phyloP scores from a whole-genome alignment of 2,329 filamentous ascomycete genomes.

The Aspergillus japonicus region DNA sequence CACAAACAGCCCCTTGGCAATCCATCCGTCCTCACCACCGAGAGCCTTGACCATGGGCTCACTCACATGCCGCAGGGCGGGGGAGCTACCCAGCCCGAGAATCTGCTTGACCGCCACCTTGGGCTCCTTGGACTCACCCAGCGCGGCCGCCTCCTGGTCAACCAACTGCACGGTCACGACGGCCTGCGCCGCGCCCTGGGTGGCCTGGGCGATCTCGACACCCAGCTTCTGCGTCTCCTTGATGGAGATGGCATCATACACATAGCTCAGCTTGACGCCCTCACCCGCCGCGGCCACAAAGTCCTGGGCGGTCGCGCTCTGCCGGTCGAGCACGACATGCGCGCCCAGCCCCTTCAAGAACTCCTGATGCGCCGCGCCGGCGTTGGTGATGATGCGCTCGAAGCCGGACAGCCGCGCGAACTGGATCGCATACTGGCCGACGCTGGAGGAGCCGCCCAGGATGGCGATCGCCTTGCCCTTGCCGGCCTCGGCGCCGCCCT shows the following conservation, averaged over 20 bases:
- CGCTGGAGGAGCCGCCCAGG: slow-evolving; percentile 37
- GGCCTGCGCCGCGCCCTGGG: slow-evolving; percentile 15
- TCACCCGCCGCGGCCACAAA: slow-evolving; percentile 25
- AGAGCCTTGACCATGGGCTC: slow-evolving; percentile 29
- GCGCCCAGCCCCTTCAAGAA: slow-evolving; percentile 23
- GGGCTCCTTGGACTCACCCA: not conserved
- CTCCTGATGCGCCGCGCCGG: slow-evolving; percentile 27
- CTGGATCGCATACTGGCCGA: slow-evolving; percentile 38
- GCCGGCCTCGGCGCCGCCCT: slow-evolving; percentile 21
- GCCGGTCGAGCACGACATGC: slow-evolving; percentile 28
- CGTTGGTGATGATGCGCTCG: slow-evolving; percentile 33
- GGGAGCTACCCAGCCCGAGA: slow-evolving; percentile 27
- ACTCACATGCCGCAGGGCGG: slow-evolving; percentile 28
- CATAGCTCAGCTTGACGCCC: slow-evolving; percentile 27
- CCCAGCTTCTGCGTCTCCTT: slow-evolving; percentile 31
- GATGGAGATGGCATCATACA: slow-evolving; percentile 34
- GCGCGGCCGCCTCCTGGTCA: not conserved
- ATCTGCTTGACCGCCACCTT: slow-evolving; percentile 1
- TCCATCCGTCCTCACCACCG: slow-evolving; percentile 25
- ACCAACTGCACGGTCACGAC: slow-evolving; percentile 12
- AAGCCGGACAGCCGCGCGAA: slow-evolving; percentile 36
- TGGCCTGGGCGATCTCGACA: slow-evolving; percentile 27
- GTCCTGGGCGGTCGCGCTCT: slow-evolving; percentile 18
- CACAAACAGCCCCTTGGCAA: slow-evolving; percentile 30
- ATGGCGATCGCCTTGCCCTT: slow-evolving; percentile 25